Base-by-base conservation (phyloP, 2,329 filamentous ascomycete genomes). In the Diplodia scrobiculata region DNA sequence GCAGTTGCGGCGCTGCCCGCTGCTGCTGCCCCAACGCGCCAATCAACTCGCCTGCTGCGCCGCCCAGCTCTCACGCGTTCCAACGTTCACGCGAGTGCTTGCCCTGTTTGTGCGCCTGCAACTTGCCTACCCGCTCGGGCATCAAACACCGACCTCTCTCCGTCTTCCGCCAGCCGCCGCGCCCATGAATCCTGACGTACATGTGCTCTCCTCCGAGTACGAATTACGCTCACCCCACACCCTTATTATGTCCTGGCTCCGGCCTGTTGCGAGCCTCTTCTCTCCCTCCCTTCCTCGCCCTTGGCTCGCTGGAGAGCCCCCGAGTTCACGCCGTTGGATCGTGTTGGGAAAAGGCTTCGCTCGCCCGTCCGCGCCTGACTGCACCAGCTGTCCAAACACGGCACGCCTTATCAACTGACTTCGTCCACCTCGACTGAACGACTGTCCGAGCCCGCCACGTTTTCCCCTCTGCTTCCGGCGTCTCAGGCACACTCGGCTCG, bases 1-100 rank as follows among this genome's bases (percentile, higher is more conserved):
- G 36, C 38, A 5, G 38, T 19, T 34, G 17, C 29, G 29, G 51
- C 51, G 27, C 13, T 34, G 51, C 27, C 51, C 51, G 29, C 4
- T 19, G 41, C 41, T 19, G 41, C n/a, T 45, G 41, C 41, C 17
- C n/a, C 17, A 19, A n/a, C 17, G 17, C 2, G 9, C 41, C 41
- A 45, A 45, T 45, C 7, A n/a, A 45, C 17, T 2, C 0, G 41
- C 17, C n/a, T 19, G 41, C 10, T 32, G 13, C 7, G 9, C 50
- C 11, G 7, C 50, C 50, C 32, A n/a, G 17, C 36, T 21, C 58
- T 50, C 41, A 36, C 58, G 58, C 58, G 58, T n/a, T n/a, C n/a
- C n/a, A n/a, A n/a, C n/a, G 41, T 36, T 50, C 58, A 62, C 58
- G 58, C 58, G 58, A 62, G 58, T 27, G 41, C 45, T 25, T 62